phyloP scores from a whole-genome alignment of 148 eudicot species.

The Salicornia ramosissima region DNA sequence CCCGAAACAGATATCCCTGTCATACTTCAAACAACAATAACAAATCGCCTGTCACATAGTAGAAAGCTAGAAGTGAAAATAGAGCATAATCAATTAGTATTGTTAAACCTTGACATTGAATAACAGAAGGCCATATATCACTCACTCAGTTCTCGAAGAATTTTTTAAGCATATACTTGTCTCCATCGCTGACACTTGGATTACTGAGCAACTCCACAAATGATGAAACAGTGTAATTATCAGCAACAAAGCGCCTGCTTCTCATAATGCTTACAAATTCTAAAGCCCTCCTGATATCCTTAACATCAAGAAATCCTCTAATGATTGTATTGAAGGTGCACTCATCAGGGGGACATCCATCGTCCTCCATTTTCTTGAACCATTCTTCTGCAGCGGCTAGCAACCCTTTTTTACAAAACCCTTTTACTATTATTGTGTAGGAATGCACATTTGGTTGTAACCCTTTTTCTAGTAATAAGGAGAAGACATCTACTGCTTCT shows the following conservation, averaged over 20 bases:
- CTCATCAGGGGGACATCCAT: constrained; percentile 12
- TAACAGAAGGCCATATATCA: neutral
- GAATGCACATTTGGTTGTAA: neutral
- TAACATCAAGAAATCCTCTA: neutral
- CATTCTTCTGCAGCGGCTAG: constrained; percentile 9
- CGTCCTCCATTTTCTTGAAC: constrained; percentile 15
- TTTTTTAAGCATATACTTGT: constrained; percentile 5
- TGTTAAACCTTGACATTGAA: no score
- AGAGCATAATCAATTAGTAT: no score
- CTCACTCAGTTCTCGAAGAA: neutral
- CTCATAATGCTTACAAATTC: constrained; percentile 1
- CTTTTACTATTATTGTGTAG: constrained; percentile 14
- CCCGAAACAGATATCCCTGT: no score
- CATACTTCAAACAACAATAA: no score
- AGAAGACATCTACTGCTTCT: neutral
- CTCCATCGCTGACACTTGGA: neutral
- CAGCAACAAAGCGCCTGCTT: neutral
- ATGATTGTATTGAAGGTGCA: constrained; percentile 17
- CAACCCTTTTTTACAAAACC: constrained; percentile 14
- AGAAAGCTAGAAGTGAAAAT: no score
- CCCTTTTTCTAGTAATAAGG: no score
- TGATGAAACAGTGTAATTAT: neutral
- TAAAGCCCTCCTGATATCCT: neutral
- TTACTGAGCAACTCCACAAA: neutral
- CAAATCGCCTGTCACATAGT: no score